A percentile compares a stretch with the other conserved stretches of the same genome.
Evolutionary conservation across 164 flowering plant genomes (phyloP).

Genomic region (Kingdonia uniflora): DNA sequence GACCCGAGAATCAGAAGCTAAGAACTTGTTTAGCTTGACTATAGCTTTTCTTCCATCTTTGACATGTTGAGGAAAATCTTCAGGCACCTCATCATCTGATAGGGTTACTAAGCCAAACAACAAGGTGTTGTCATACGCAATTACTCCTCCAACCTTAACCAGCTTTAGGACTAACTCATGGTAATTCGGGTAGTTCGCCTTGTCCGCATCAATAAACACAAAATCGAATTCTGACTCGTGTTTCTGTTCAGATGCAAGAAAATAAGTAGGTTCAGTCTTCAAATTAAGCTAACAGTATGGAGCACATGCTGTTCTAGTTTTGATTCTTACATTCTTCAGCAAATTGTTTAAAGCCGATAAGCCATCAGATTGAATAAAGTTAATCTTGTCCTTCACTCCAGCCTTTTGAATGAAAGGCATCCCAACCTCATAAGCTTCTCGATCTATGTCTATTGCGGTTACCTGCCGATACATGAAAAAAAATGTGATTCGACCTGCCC

Average conservation of each 20-base stretch:
- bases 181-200: constrained; percentile 11
- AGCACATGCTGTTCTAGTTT: neutral
- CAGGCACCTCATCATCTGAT: neutral
- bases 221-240: constrained; percentile 14
- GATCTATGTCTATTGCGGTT: constrained; percentile 24
- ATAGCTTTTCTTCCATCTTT: neutral
- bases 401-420: constrained; percentile 17
- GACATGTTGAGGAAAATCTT: neutral
- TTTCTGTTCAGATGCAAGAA: constrained; percentile 4
- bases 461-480: constrained; percentile 16
- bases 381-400: constrained; percentile 26
- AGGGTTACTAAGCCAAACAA: constrained; percentile 13
- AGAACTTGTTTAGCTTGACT: constrained; percentile 9
- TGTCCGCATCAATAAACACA: constrained; percentile 18
- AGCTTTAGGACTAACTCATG: constrained; percentile 15
- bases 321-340: constrained; percentile 12
- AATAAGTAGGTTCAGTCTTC: neutral
- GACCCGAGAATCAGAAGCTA: constrained; percentile 14
- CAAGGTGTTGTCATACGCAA: constrained; percentile 19
- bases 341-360: constrained; percentile 14
- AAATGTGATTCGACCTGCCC: too few relatives aligned
- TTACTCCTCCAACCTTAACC: constrained; percentile 17
- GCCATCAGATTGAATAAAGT: constrained; percentile 16
- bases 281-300: neutral
- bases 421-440: constrained; percentile 21